Evolutionary conservation across 495 filamentous ascomycete species (phyloP).

Genomic region (Talaromyces proteolyticus): DNA sequence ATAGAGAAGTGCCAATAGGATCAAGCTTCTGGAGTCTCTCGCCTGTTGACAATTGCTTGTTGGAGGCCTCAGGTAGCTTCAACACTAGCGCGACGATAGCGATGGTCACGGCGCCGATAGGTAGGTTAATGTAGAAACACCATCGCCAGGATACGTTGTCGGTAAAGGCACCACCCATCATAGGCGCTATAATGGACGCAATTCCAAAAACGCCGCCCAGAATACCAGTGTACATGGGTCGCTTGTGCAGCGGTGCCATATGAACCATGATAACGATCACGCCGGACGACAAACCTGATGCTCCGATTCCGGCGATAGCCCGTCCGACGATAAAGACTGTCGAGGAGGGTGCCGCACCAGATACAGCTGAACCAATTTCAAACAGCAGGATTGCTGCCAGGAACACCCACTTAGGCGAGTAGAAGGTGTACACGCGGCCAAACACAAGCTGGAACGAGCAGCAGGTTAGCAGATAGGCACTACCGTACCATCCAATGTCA

Average conservation of each 20-base stretch:
- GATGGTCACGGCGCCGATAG: slow-evolving; percentile 45
- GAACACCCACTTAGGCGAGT: slow-evolving; percentile 58
- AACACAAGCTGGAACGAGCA: slow-evolving; percentile 52
- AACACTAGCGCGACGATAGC: slow-evolving; percentile 45
- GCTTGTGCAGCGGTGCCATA: slow-evolving; percentile 32
- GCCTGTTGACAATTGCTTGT: slow-evolving; percentile 15
- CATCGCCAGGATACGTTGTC: slow-evolving; percentile 42
- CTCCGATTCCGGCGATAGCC: slow-evolving; percentile 53
- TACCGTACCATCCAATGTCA: slow-evolving; percentile 66
- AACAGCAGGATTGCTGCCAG: slow-evolving; percentile 48
- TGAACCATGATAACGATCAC: slow-evolving; percentile 38
- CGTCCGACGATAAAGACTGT: slow-evolving; percentile 56
- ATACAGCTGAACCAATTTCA: slow-evolving; percentile 52
- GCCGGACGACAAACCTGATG: slow-evolving; percentile 46
- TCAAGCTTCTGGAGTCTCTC: slow-evolving; percentile 20
- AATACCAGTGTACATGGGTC: slow-evolving; percentile 41
- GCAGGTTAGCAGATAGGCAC: slow-evolving; percentile 56
- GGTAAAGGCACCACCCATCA: slow-evolving; percentile 42
- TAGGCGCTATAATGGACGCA: slow-evolving; percentile 32
- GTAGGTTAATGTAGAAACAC: slow-evolving; percentile 56
- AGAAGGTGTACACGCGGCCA: slow-evolving; percentile 56
- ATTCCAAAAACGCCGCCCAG: slow-evolving; percentile 40
- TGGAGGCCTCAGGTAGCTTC: slow-evolving; percentile 35
- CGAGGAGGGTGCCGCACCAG: slow-evolving; percentile 54
- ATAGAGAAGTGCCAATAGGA: slow-evolving; percentile 19